phyloP scores from a whole-genome alignment of 257 asterid species.

The Nemophila menziesii region DNA sequence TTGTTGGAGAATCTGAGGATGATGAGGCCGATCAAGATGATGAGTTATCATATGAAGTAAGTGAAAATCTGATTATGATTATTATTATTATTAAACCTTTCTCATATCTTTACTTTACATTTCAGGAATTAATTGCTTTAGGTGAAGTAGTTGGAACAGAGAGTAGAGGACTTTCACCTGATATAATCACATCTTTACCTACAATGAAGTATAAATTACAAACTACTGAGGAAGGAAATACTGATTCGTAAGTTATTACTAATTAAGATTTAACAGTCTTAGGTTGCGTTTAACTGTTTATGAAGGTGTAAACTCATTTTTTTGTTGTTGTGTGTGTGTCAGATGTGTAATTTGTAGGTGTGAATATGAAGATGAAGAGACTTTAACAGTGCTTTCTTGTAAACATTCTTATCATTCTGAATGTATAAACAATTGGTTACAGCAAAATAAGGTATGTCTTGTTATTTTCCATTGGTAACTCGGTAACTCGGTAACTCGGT shows the following conservation, averaged over 20 bases:
- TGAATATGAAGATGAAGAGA: constrained; percentile 82
- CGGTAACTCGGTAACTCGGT: neutral
- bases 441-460: constrained; percentile 62
- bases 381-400: constrained; percentile 71
- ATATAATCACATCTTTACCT: constrained; percentile 70
- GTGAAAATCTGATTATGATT: constrained; percentile 2
- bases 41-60: constrained; percentile 88
- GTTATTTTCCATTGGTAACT: neutral
- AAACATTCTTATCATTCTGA: constrained; percentile 79
- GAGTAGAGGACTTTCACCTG: constrained; percentile 91
- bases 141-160: constrained; percentile 95
- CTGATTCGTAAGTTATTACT: constrained; percentile 92
- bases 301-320: constrained; percentile 1
- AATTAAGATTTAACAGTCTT: neutral
- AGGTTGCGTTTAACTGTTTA: neutral
- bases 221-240: constrained; percentile 38
- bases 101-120: neutral
- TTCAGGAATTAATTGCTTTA: constrained; percentile 81
- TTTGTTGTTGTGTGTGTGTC: constrained; percentile 21
- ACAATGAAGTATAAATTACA: constrained; percentile 52
- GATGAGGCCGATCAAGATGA: constrained; percentile 75
- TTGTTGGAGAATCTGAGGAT: constrained; percentile 17
- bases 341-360: constrained; percentile 90
- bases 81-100: neutral
- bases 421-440: constrained; percentile 75